A percentile compares a stretch with the other conserved stretches of the same genome.
phyloP scores from a whole-genome alignment of 2,329 filamentous ascomycete species.

The Stylonectria norvegica region DNA sequence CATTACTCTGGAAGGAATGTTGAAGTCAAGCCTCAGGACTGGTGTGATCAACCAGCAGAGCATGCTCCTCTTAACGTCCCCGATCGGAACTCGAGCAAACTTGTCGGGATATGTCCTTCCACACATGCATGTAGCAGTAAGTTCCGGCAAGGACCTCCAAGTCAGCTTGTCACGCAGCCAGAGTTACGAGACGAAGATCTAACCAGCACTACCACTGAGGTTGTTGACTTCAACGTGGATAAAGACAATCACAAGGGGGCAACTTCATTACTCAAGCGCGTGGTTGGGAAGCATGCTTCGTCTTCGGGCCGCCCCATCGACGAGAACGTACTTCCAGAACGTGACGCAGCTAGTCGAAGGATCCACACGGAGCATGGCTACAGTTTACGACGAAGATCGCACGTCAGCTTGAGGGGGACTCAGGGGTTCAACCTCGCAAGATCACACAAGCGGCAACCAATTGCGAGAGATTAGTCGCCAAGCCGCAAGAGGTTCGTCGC shows the following conservation, averaged over 20 bases:
- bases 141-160: not conserved
- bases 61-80: conserved; percentile 10
- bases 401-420: conserved; percentile 50
- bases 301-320: conserved; percentile 13
- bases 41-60: not conserved
- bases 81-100: conserved; percentile 14
- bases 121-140: not conserved
- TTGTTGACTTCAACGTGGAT: not conserved
- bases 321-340: conserved; percentile 25
- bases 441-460: conserved; percentile 58
- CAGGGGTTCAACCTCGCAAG: conserved; percentile 51
- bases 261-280: not conserved
- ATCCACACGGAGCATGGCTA: conserved; percentile 33
- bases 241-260: not conserved
- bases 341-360: conserved; percentile 23
- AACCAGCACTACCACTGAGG: not conserved
- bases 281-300: conserved; percentile 4
- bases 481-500: conserved; percentile 67
- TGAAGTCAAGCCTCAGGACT: conserved; percentile 3
- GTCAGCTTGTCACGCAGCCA: not conserved
- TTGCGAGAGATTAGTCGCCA: conserved; percentile 69
- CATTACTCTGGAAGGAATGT: conserved; percentile 22
- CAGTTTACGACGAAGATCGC: conserved; percentile 48
- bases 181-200: conserved; percentile 4
- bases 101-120: not conserved